phyloP scores from a whole-genome alignment of 371 early-diverging fungal species.

The Mortierella sp. region DNA sequence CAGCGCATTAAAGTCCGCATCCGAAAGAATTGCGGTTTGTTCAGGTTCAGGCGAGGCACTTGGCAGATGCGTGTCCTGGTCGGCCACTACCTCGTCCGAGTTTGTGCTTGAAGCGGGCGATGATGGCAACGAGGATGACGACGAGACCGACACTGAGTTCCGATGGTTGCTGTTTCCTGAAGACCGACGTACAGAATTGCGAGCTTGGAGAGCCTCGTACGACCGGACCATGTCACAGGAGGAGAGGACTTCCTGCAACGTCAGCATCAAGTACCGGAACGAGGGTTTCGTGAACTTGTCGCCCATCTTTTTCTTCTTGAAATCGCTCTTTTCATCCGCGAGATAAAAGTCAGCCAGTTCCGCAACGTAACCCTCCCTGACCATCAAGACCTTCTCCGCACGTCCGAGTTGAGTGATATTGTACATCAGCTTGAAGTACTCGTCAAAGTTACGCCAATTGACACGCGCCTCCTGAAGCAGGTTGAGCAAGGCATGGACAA shows the following conservation, averaged over 20 bases:
- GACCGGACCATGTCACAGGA: constrained; percentile 50
- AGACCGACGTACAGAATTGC: not conserved
- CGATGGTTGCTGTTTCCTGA: constrained; percentile 1
- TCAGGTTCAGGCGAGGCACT: constrained; percentile 32
- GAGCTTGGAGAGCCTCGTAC: constrained; percentile 19
- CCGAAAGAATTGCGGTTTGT: constrained; percentile 18
- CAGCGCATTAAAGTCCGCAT: constrained; percentile 34
- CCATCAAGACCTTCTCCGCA: constrained; percentile 60
- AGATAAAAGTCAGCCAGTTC: constrained; percentile 58
- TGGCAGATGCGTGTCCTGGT: constrained; percentile 10
- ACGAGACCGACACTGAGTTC: constrained; percentile 13
- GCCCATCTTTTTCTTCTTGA: constrained; percentile 60
- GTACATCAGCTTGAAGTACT: constrained; percentile 60
- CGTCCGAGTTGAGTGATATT: constrained; percentile 72
- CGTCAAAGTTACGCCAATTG: constrained; percentile 63
- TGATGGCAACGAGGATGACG: constrained; percentile 34
- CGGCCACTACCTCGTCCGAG: constrained; percentile 23
- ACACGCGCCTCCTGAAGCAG: constrained; percentile 53
- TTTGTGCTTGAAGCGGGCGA: constrained; percentile 36
- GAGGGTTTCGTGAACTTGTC: constrained; percentile 61
- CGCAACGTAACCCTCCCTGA: constrained; percentile 43
- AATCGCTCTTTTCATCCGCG: constrained; percentile 46
- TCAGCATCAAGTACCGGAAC: constrained; percentile 51
- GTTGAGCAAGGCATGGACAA: constrained; percentile 31
- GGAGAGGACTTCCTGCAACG: constrained; percentile 44